Base-by-base conservation (phyloP, 495 filamentous ascomycete species). In the Cercophora newfieldiana region DNA sequence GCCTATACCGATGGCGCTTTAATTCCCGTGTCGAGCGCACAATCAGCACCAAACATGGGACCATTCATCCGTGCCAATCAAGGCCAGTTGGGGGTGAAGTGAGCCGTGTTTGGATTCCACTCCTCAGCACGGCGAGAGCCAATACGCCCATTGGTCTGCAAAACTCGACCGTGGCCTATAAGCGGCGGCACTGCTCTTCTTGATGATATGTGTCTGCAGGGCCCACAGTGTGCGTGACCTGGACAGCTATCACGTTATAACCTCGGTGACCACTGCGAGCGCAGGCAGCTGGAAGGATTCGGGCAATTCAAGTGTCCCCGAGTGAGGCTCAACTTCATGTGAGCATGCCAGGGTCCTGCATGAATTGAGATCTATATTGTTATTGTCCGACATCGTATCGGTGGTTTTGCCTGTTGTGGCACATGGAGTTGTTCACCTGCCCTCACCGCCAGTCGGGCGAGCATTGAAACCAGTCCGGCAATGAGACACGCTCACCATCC, bases 11-110 rank as follows among this genome's bases (percentile, higher is more conserved):
- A 59, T 59, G 50, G 12, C 37, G 53, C 14, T 44, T 60, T 60
- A 60, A 47, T 60, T 31, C 58, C 31, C 31, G 58, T 37, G 63
- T 28, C 63, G 63, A 51, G 25, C 59, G 56, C 18, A 66, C 67
- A 66, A 61, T 68, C 68, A 71, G 62, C 62, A 67, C 58, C 60
- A 44, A 61, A 37, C 66, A 67, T 51, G 48, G 58, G 14, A 62
- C 57, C 54, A 71, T 71, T 71, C 69, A 71, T 25, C 69, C 66
- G 69, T 68, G 64, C 66, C 69, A 71, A 71, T 71, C 63, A 69
- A n/a, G 19, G n/a, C 24, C 3, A 25, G 12, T 18, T 48, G 21
- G 6, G 22, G 31, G 16, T 25, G 14, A 57, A 44, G 19, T 25
- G 33, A 60, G 30, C 58, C 58, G 58, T 26, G 58, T 60, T 37